These are phyloP conservation scores for Leptographium flavum DNA, from an alignment of 2,329 filamentous ascomycete species.

Conservation along the genomic window DNA sequence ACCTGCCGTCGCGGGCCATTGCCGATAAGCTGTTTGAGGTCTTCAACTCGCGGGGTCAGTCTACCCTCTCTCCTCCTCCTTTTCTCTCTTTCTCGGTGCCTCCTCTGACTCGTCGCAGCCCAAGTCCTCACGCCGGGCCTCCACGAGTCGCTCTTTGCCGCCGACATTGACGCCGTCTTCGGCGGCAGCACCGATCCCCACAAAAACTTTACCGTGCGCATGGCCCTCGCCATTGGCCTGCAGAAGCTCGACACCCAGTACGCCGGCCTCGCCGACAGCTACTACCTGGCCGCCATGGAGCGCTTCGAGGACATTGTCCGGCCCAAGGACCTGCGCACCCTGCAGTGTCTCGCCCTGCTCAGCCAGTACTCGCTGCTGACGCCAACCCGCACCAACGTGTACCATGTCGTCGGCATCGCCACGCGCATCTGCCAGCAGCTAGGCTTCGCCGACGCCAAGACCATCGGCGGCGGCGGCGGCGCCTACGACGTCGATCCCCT, in stretches of 20 bases:
- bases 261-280: slow-evolving; percentile 87
- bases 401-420: slow-evolving; percentile 82
- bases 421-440: slow-evolving; percentile 80
- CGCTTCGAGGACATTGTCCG: slow-evolving; percentile 71
- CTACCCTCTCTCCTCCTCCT: background rate
- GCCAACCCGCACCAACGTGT: slow-evolving; percentile 80
- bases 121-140: slow-evolving; percentile 79
- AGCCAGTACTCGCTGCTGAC: slow-evolving; percentile 87
- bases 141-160: slow-evolving; percentile 66
- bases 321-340: slow-evolving; percentile 78
- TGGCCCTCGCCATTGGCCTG: slow-evolving; percentile 89
- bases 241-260: slow-evolving; percentile 84
- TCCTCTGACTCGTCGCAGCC: slow-evolving; percentile 31
- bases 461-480: slow-evolving; percentile 53
- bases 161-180: slow-evolving; percentile 71
- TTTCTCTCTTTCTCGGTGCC: background rate
- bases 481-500: slow-evolving; percentile 50
- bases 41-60: slow-evolving; percentile 68
- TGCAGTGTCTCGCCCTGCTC: slow-evolving; percentile 80
- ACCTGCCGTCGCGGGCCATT: slow-evolving; percentile 58
- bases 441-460: slow-evolving; percentile 77
- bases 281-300: slow-evolving; percentile 80
- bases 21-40: slow-evolving; percentile 70
- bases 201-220: slow-evolving; percentile 75
- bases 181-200: slow-evolving; percentile 62